Evolutionary conservation across 805 yeast species (phyloP).

Genomic region (Phaffomyces antillensis): DNA sequence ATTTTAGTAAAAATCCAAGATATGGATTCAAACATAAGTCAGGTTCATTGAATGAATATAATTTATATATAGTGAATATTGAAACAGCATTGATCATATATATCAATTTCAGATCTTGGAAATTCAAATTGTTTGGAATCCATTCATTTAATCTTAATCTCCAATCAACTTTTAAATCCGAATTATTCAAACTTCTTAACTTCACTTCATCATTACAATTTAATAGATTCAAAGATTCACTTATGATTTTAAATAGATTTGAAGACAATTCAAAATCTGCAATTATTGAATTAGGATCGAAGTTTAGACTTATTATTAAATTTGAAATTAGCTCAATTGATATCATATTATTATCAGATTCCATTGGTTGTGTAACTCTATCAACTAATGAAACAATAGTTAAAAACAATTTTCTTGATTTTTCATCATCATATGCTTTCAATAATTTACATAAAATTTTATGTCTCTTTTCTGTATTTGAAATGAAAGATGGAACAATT

Average conservation of each 20-base stretch:
- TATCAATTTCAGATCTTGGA: constrained; percentile 35
- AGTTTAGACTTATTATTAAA: constrained; percentile 31
- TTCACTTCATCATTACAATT: constrained; percentile 37
- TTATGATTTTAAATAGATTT: constrained; percentile 30
- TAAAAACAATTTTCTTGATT: constrained; percentile 11
- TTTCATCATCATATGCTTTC: constrained; percentile 15
- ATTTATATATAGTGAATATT: constrained; percentile 37
- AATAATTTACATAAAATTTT: constrained; percentile 23
- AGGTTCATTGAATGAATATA: constrained; percentile 28
- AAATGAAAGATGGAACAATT: constrained; percentile 12
- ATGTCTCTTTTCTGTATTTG: constrained; percentile 26
- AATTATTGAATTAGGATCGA: constrained; percentile 22
- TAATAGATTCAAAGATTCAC: constrained; percentile 28
- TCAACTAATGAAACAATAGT: constrained; percentile 39
- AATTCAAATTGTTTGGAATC: constrained; percentile 29
- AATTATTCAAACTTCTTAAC: constrained; percentile 35
- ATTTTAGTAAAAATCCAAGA: constrained; percentile 43
- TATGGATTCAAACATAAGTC: constrained; percentile 56
- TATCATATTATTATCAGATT: constrained; percentile 42
- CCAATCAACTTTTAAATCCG: constrained; percentile 29
- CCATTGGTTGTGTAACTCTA: constrained; percentile 66
- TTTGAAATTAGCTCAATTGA: constrained; percentile 53
- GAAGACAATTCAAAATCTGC: constrained; percentile 29
- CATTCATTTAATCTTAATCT: constrained; percentile 25
- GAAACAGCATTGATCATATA: constrained; percentile 39